Base-by-base conservation (phyloP, 768 basidiomycete species). In the Leucogyrophana mollusca region DNA sequence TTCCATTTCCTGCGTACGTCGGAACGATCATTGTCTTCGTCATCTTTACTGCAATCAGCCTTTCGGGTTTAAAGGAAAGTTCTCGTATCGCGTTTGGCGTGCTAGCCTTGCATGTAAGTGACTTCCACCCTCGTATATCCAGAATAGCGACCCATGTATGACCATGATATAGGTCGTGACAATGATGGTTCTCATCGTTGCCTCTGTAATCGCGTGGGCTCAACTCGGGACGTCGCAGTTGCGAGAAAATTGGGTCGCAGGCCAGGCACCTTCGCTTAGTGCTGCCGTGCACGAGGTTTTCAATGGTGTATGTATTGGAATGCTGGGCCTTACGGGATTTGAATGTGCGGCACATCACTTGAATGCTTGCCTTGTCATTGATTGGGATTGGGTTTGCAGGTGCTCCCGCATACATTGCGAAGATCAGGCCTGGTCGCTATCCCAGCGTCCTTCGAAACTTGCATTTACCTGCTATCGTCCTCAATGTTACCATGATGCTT, bases 261-360 rank as follows among this genome's bases (percentile, higher is more conserved):
- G 72, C 1, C 50, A 64, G 56, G 56, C 22, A 54, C 64, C 38
- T 38, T 58, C 50, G 7, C 42, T 53, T n/a, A 65, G 72, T 3
- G 47, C 67, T 0, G 42, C 51, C 3, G 57, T 55, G 3, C 58
- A 79, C 23, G 74, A 85, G 34, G 66, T 82, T 7, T 90, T 80
- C 59, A 69, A 81, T 49, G 87, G 87, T 0, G 69, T 85, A 21
- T 88, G 85, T 53, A 67, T 90, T 3, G 79, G 83, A 0, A 82
- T 88, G 70, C 68, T 90, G 1, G 85, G 85, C 0, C 69, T 87
- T 27, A 87, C 87, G 1, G 87, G 83, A 7, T 81, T 82, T 55
- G 82, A 83, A 73, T 84, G 83, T 83, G 17, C 13, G 53, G 27
- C 33, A 3, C 20, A 16, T 25, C 20, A 24, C 23, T 7, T 10